These are phyloP conservation scores for Fomitiporia mediterranea DNA, from an alignment of 1,284 basidiomycete genomes.

Conservation along the genomic window DNA sequence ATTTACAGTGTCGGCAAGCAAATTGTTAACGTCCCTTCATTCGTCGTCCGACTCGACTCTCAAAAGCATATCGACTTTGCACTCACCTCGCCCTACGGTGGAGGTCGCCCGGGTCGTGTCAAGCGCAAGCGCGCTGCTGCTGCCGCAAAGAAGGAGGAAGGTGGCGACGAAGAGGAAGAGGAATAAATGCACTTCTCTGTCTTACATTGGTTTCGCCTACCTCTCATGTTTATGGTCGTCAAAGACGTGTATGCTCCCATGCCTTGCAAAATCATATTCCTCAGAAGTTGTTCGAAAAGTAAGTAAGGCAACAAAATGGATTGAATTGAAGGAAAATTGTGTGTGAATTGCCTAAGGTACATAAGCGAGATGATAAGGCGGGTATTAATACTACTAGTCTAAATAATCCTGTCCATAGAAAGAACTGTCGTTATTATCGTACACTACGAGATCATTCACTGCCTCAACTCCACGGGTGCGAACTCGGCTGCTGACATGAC, in stretches of 20 bases:
- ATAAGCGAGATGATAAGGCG: too few species aligned
- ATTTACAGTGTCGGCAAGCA: constrained; percentile 89
- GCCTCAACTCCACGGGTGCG: too few species aligned
- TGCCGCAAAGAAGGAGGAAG: constrained; percentile 89
- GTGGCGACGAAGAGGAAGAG: constrained; percentile 88
- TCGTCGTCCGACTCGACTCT: constrained; percentile 96
- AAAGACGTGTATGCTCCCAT: background rate
- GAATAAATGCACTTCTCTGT: constrained; percentile 44
- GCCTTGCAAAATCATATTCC: too few species aligned
- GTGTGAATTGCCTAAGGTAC: too few species aligned
- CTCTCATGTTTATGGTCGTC: constrained; percentile 13
- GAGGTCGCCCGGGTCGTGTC: constrained; percentile 94
- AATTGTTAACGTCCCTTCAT: constrained; percentile 98
- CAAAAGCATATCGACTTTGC: constrained; percentile 99
- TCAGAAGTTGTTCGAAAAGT: too few species aligned
- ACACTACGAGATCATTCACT: too few species aligned
- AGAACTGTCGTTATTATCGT: too few species aligned
- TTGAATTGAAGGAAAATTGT: too few species aligned
- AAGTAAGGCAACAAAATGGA: too few species aligned
- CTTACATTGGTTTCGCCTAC: constrained; percentile 1
- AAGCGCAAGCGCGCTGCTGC: constrained; percentile 98
- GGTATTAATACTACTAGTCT: too few species aligned
- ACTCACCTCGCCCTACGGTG: constrained; percentile 95
- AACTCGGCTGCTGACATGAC: too few species aligned
- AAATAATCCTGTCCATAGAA: too few species aligned